These are phyloP conservation scores for Herpetomonas samuelpessoai DNA, from an alignment of 208 protist genomes.

Conservation along the genomic window DNA sequence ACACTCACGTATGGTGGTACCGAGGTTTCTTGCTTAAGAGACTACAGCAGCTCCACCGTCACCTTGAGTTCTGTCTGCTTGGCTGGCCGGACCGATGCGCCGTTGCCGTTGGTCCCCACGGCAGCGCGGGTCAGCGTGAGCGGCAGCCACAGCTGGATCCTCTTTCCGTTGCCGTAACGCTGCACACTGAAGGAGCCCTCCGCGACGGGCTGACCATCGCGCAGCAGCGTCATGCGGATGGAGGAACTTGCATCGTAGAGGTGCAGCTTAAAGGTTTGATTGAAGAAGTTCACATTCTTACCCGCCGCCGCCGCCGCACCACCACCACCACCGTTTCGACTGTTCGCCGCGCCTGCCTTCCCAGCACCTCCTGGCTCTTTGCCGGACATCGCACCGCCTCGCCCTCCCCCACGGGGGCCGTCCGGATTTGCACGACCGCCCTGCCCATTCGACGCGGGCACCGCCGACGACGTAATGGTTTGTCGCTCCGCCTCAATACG, in stretches of 20 bases:
- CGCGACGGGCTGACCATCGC: conserved; percentile 20
- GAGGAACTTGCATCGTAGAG: conserved; percentile 22
- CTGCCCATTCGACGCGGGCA: conserved; percentile 10
- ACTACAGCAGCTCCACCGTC: conserved; percentile 22
- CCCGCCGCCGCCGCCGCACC: conserved; percentile 6
- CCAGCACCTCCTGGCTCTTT: background rate
- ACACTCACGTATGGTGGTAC: too few relatives aligned
- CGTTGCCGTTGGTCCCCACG: too few relatives aligned
- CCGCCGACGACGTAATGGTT: conserved; percentile 18
- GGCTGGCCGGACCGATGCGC: too few relatives aligned
- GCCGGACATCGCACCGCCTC: background rate
- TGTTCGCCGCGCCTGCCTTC: conserved; percentile 1
- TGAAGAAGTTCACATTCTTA: conserved; percentile 18
- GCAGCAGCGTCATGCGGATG: conserved; percentile 15
- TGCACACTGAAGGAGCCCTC: conserved; percentile 19
- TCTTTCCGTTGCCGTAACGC: conserved; percentile 15
- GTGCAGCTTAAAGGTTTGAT: conserved; percentile 29
- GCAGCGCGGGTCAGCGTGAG: conserved; percentile 4
- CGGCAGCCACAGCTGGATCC: conserved; percentile 21
- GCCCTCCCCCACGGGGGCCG: background rate
- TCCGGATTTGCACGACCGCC: background rate
- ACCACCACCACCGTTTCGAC: conserved; percentile 1
- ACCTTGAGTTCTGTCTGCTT: conserved; percentile 17
- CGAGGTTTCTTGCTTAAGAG: too few relatives aligned
- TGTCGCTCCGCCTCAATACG: conserved; percentile 23